Evolutionary conservation across 768 basidiomycete genomes (phyloP).

Genomic region (Dioszegia aurantiaca): DNA sequence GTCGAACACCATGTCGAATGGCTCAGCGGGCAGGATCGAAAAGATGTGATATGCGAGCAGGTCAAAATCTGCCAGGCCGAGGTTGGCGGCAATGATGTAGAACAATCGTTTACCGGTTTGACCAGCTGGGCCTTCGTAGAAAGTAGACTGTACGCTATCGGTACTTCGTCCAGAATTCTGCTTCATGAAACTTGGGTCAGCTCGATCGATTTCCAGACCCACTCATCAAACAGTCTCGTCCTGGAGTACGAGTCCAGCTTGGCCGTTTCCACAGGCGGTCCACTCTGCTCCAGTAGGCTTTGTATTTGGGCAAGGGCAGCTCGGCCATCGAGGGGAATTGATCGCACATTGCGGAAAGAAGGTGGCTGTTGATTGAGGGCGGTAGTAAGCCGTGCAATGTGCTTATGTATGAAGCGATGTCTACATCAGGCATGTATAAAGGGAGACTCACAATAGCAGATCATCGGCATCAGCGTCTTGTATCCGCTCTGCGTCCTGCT

Average conservation of each 20-base stretch:
- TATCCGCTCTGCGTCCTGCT: conserved; percentile 29
- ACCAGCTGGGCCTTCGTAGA: conserved; percentile 45
- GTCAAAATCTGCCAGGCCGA: conserved; percentile 39
- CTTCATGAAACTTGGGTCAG: conserved; percentile 38
- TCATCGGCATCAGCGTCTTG: conserved; percentile 40
- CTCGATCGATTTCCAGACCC: conserved; percentile 14
- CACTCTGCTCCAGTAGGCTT: conserved; percentile 27
- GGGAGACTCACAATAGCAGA: conserved; percentile 26
- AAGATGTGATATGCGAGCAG: conserved; percentile 41
- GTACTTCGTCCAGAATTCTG: conserved; percentile 37
- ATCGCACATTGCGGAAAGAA: conserved; percentile 13
- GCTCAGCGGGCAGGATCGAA: conserved; percentile 38
- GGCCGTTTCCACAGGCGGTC: conserved; percentile 23
- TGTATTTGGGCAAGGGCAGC: conserved; percentile 22
- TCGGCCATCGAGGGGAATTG: conserved; percentile 33
- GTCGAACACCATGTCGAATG: conserved; percentile 42
- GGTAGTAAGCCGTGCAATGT: conserved; percentile 26
- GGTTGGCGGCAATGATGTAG: conserved; percentile 37
- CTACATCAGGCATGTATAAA: conserved; percentile 11
- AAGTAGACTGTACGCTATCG: conserved; percentile 30
- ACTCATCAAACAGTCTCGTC: conserved; percentile 42
- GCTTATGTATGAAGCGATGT: conserved; percentile 34
- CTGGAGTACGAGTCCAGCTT: conserved; percentile 26
- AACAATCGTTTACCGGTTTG: conserved; percentile 42
- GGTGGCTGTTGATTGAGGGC: conserved; percentile 21